A percentile compares a stretch with the other conserved stretches of the same genome.
phyloP scores from a whole-genome alignment of 352 stramenopile species.

The Globisporangium heterothallicum region DNA sequence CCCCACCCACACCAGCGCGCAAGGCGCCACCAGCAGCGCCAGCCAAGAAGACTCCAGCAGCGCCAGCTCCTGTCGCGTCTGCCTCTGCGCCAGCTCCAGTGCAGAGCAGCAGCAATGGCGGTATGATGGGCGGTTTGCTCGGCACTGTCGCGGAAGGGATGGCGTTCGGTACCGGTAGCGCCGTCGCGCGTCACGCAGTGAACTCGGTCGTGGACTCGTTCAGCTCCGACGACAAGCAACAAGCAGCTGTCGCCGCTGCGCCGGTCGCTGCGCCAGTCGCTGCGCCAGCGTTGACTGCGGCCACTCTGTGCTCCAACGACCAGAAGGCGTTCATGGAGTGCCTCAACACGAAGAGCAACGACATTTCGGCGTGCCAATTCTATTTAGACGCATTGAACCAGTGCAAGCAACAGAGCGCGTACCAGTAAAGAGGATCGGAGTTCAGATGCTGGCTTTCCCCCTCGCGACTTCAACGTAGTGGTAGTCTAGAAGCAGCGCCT shows the following conservation, averaged over 20 bases:
- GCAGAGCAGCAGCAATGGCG: conserved; percentile 27
- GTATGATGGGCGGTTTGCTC: conserved; percentile 90
- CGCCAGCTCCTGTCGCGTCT: conserved; percentile 25
- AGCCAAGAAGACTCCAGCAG: conserved; percentile 22
- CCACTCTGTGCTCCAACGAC: conserved; percentile 43
- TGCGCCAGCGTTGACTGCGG: conserved; percentile 13
- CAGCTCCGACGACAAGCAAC: conserved; percentile 42
- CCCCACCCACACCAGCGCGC: conserved; percentile 31
- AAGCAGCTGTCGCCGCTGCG: conserved; percentile 12
- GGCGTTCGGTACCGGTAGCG: conserved; percentile 94
- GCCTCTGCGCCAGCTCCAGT: conserved; percentile 25
- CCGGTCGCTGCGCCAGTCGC: conserved; percentile 13
- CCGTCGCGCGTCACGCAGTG: conserved; percentile 90
- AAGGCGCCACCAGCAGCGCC: conserved; percentile 30
- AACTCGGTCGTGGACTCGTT: conserved; percentile 65
- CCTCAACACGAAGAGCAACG: conserved; percentile 67
- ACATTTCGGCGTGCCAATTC: conserved; percentile 80
- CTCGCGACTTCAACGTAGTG: neutral
- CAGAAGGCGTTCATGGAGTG: conserved; percentile 81
- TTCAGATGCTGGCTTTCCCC: too few species aligned
- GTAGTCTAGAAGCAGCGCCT: neutral
- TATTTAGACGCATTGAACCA: conserved; percentile 79
- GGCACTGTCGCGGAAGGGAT: conserved; percentile 95
- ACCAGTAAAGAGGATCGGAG: conserved; percentile 27
- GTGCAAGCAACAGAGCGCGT: conserved; percentile 74